A percentile compares a stretch with the other conserved stretches of the same genome.
Conservation (phyloP, 2,329 filamentous ascomycete genomes). For the Phialemonium atrogriseum region DNA sequence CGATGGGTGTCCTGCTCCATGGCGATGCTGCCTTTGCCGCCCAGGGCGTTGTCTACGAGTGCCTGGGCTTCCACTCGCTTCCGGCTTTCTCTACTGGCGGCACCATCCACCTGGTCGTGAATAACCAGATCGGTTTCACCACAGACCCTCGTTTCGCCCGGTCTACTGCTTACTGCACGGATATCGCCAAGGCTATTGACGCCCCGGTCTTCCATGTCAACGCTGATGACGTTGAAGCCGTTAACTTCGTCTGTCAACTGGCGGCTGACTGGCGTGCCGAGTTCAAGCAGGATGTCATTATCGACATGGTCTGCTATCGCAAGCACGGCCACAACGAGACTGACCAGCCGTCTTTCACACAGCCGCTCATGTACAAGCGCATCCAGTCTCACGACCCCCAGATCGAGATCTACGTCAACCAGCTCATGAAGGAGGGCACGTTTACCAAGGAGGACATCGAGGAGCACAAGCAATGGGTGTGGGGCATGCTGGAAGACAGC, state of each 20-base stretch:
- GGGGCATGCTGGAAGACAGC: conserved; percentile 97
- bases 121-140: conserved; percentile 99
- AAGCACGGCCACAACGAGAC: conserved; percentile 99
- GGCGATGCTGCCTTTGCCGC: conserved; percentile 95
- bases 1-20: conserved; percentile 93
- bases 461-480: conserved; percentile 99
- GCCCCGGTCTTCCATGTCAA: conserved; percentile 99
- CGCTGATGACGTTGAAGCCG: conserved; percentile 93
- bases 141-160: conserved; percentile 96
- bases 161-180: conserved; percentile 97
- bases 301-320: conserved; percentile 97
- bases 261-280: conserved; percentile 97
- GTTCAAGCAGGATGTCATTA: conserved; percentile 97
- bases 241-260: conserved; percentile 96
- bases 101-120: conserved; percentile 93
- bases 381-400: conserved; percentile 78
- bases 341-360: conserved; percentile 98
- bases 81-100: conserved; percentile 95
- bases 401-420: conserved; percentile 84
- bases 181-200: conserved; percentile 98
- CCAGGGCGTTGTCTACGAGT: conserved; percentile 97
- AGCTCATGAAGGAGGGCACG: conserved; percentile 83
- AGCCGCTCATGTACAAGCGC: conserved; percentile 98
- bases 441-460: conserved; percentile 98
- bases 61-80: conserved; percentile 92